Evolutionary conservation across 306 rosid genomes (phyloP), one percentile per base, ranked within the genome.

Genomic region (Hylodesmum podocarpum): DNA sequence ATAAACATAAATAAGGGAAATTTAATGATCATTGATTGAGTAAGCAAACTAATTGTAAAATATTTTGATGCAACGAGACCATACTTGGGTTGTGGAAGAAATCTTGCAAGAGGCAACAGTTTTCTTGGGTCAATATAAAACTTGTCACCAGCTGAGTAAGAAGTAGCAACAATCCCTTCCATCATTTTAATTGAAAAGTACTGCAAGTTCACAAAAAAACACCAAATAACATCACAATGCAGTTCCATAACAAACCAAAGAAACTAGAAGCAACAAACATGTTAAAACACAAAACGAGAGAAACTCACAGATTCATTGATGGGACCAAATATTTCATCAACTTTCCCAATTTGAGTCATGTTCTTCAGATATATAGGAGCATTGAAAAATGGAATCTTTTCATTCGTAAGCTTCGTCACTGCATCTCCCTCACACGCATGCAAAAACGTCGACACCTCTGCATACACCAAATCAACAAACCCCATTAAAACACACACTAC

Each of bases 381-480:
- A 84, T 96, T 96, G 33, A 96, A 96, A 70, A 16, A 92, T 18
- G 99, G 99, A 46, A 92, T 61, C 81, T 96, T 96, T 82, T 87
- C 92, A 68, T 89, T 85, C 1, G 98, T 88, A 22, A 93, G 97
- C 86, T 81, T 96, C 29, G 99, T 91, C 37, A 96, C 97, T 5
- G 98, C 98, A 46, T 92, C 99, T 37, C 98, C 99, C 86, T 96
- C 99, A 31, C 98, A 92, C 0, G 98, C 94, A 80, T 96, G 97
- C 62, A 96, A 72, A 80, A 92, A 96, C 2, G 89, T 41, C 0
- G 99, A 87, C 12, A 96, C 90, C 90, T 96, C 99, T 96, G 89
- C 79, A 70, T 1, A 81, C 25, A 80, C 5, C 70, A 63, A 70
- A 75, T 16, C 22, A 75, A 59, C 33, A 13, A 63, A 43, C 62